phyloP scores from a whole-genome alignment of 2,329 filamentous ascomycete species.

The Pseudocercospora pini-densiflorae region DNA sequence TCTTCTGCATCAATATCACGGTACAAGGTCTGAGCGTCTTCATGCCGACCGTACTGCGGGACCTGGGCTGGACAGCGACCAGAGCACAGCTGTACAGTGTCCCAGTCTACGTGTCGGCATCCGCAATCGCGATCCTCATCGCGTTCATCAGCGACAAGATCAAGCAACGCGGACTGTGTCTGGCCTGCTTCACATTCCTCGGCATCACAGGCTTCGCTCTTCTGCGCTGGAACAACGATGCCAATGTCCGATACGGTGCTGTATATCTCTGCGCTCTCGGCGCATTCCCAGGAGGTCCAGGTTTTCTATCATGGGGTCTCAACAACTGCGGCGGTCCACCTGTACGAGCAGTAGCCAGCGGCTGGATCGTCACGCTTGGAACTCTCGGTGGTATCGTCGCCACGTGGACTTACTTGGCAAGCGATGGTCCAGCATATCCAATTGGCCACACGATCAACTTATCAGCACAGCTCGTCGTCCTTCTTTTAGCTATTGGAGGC shows the following conservation, averaged over 20 bases:
- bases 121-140: slow-evolving; percentile 28
- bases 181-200: slow-evolving; percentile 29
- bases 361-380: slow-evolving; percentile 60
- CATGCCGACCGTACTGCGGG: slow-evolving; percentile 61
- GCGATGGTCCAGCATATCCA: slow-evolving; percentile 53
- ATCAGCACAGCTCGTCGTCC: slow-evolving; percentile 51
- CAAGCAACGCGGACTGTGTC: slow-evolving; percentile 27
- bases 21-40: slow-evolving; percentile 53
- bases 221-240: slow-evolving; percentile 32
- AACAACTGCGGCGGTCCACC: slow-evolving; percentile 64
- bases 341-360: slow-evolving; percentile 60
- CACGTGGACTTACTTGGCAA: slow-evolving; percentile 60
- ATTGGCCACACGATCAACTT: slow-evolving; percentile 64
- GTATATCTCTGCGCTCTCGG: slow-evolving; percentile 47
- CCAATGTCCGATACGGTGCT: slow-evolving; percentile 41
- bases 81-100: slow-evolving; percentile 48
- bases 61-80: slow-evolving; percentile 66
- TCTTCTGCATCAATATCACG: slow-evolving; percentile 65
- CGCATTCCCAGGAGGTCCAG: slow-evolving; percentile 62
- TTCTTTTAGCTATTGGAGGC: slow-evolving; percentile 53
- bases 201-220: slow-evolving; percentile 43
- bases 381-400: slow-evolving; percentile 63
- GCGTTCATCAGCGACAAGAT: slow-evolving; percentile 33
- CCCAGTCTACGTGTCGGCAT: slow-evolving; percentile 44
- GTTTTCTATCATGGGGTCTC: slow-evolving; percentile 62